Percentiles rank a stretch among this genome's conserved stretches.
Evolutionary conservation across 805 yeast genomes (phyloP).

Genomic region (Candida ovalis): DNA sequence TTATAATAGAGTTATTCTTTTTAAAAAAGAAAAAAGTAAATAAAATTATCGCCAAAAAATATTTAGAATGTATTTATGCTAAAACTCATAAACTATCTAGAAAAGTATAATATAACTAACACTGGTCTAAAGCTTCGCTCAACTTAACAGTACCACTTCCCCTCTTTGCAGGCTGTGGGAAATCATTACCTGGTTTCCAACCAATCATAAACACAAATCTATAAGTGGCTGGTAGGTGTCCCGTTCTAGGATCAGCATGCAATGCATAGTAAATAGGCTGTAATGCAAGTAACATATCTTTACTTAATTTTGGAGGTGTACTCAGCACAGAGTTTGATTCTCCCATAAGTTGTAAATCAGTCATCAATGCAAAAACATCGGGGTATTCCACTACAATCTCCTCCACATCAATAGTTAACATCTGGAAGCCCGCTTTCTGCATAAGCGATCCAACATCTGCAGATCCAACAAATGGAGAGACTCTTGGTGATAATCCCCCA

Average conservation of each 20-base stretch:
- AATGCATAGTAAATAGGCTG: conserved; percentile 67
- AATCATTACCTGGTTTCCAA: conserved; percentile 71
- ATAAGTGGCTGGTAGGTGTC: conserved; percentile 73
- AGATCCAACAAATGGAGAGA: conserved; percentile 76
- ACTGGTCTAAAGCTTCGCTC: conserved; percentile 50
- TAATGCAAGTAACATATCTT: conserved; percentile 70
- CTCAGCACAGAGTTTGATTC: conserved; percentile 61
- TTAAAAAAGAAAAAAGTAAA: neutral
- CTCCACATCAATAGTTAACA: conserved; percentile 81
- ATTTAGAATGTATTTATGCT: neutral
- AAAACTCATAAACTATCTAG: too few species aligned
- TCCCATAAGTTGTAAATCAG: conserved; percentile 78
- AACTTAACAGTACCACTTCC: conserved; percentile 69
- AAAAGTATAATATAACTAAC: neutral
- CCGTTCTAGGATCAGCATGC: conserved; percentile 57
- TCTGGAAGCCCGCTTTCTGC: conserved; percentile 72
- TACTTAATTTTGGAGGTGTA: conserved; percentile 40
- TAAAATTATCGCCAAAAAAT: conserved; percentile 1
- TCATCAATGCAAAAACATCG: conserved; percentile 59
- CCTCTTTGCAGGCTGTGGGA: conserved; percentile 69
- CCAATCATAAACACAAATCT: conserved; percentile 81
- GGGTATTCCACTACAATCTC: conserved; percentile 80
- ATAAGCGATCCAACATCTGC: conserved; percentile 71
- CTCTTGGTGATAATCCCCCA: conserved; percentile 78
- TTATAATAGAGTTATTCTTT: neutral